Evolutionary conservation across 441 rosid genomes (phyloP).

Genomic region (Pelargonium myrrhifolium): DNA sequence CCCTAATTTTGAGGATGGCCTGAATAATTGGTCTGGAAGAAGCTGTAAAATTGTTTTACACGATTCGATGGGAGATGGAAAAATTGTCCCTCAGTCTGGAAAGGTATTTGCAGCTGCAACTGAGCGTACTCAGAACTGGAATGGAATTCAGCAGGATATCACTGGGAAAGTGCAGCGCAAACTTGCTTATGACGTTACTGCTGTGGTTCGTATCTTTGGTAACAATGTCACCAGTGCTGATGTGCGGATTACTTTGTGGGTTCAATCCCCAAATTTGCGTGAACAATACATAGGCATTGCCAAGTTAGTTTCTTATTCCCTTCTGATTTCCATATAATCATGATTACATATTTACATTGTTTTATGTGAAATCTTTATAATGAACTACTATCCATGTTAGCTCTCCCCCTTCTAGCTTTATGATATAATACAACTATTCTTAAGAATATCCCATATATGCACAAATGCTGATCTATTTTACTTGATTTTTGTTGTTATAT

Average conservation of each 20-base stretch:
- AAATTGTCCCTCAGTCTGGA: conserved; percentile 55
- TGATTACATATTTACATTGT: background rate
- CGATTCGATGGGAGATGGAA: conserved; percentile 68
- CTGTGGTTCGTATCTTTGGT: conserved; percentile 64
- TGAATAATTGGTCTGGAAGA: conserved; percentile 83
- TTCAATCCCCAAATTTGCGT: conserved; percentile 53
- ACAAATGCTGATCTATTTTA: background rate
- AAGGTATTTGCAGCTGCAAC: conserved; percentile 68
- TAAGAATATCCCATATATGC: background rate
- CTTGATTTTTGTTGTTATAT: background rate
- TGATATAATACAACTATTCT: conserved; percentile 2
- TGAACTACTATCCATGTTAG: background rate
- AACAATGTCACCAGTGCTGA: conserved; percentile 46
- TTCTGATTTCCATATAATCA: conserved; percentile 7
- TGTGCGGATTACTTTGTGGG: conserved; percentile 68
- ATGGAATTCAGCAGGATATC: conserved; percentile 88
- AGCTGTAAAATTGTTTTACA: conserved; percentile 59
- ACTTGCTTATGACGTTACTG: conserved; percentile 56
- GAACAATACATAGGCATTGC: conserved; percentile 69
- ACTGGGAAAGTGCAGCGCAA: conserved; percentile 64
- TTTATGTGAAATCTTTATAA: background rate
- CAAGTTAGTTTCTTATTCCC: conserved; percentile 39
- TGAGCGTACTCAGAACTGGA: conserved; percentile 77
- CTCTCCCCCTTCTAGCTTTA: background rate
- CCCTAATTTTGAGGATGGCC: conserved; percentile 70